Evolutionary conservation across 2,329 filamentous ascomycete genomes (phyloP).

Genomic region (Sarocladiaceae sp.): DNA sequence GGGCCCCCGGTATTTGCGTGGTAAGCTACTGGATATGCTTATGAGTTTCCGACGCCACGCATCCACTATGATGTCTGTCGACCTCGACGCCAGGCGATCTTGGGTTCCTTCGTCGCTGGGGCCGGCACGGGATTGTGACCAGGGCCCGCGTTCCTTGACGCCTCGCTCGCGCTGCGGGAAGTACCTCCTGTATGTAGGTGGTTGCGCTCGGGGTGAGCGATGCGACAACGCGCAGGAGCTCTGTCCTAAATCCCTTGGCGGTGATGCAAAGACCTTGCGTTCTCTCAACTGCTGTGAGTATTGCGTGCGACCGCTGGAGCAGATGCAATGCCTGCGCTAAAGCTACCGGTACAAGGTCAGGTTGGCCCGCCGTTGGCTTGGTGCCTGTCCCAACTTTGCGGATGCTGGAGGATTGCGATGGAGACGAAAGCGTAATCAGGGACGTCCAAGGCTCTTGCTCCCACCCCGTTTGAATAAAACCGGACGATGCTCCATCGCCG

Average conservation of each 20-base stretch:
- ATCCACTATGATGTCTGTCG: conserved; percentile 7
- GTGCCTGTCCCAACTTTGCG: neutral
- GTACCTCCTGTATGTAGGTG: too few species aligned
- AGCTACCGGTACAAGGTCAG: neutral
- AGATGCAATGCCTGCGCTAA: neutral
- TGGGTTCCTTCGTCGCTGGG: neutral
- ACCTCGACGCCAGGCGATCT: conserved; percentile 4
- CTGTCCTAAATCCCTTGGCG: conserved; percentile 1
- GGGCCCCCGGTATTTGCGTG: conserved; percentile 8
- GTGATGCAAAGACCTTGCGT: neutral
- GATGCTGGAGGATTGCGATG: conserved; percentile 6
- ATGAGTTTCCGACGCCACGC: conserved; percentile 9
- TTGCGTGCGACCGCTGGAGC: neutral
- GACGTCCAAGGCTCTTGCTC: neutral
- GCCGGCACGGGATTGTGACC: conserved; percentile 3
- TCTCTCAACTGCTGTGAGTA: neutral
- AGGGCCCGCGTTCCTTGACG: conserved; percentile 3
- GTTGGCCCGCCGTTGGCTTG: neutral
- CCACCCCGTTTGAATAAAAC: conserved; percentile 6
- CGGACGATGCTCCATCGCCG: conserved; percentile 3
- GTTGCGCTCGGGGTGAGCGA: neutral
- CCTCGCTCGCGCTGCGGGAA: too few species aligned
- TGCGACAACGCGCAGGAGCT: neutral
- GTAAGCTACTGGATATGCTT: conserved; percentile 10
- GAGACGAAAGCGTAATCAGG: neutral